Evolutionary conservation across 768 basidiomycete species (phyloP), one percentile per base, ranked within the genome.

Genomic region (Leccinum disarticulatum): DNA sequence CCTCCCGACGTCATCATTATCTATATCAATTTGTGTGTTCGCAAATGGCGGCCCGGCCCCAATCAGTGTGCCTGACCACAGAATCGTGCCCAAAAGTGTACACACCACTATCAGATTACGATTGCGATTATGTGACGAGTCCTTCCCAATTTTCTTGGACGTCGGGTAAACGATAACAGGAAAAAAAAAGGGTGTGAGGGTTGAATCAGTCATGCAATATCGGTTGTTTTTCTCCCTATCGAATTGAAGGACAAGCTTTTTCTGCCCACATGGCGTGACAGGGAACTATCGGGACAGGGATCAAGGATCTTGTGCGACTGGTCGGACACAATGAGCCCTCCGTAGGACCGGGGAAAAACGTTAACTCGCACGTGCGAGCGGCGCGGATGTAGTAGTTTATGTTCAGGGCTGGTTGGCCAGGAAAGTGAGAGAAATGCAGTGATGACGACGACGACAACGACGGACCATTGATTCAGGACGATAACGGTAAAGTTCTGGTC

Each of bases 61-160:
- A 25, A 67, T 60, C 65, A 67, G 1, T 52, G 64, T 65, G 65
- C 65, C 65, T 67, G 56, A 54, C 64, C 57, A 28, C 2, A 38
- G n/a, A 43, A 19, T 43, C 41, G 41, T 8, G 55, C 52, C 4
- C 36, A 46, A 46, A 19, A 10, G 15, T 41, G 19, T 46, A 46
- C 63, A 55, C 47, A 52, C 46, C 25, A 41, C 55, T 52, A 48
- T 55, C 28, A 66, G 55, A 66, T 54, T 19, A n/a, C 43, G 43
- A 46, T 19, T 46, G 43, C 43, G 19, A 19, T 46, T 46, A 46
- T 46, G 43, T 49, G 15, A 49, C 7, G 13, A 25, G n/a, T n/a
- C n/a, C 19, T 46, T 46, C 10, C 43, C 36, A 33, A 52, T 50
- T 41, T 22, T 38, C 65, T 57, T 62, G 38, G 33, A 43, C 28